These are phyloP conservation scores for Bipolaris victoriae DNA, from an alignment of 2,329 filamentous ascomycete species.

Conservation along the genomic window DNA sequence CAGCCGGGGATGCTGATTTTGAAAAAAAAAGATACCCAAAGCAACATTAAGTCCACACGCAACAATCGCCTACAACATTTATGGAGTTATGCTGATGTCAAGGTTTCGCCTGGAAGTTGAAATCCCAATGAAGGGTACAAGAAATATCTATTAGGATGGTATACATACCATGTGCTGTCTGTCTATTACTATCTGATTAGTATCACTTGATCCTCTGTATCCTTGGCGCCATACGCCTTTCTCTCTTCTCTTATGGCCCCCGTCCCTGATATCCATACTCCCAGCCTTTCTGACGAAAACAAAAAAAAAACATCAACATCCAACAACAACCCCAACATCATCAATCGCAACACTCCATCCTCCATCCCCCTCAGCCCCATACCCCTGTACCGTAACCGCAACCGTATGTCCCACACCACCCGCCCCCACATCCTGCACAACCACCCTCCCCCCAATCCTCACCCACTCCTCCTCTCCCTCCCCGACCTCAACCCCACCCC, in stretches of 20 bases:
- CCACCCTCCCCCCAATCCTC: conserved; percentile 15
- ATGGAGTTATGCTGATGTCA: neutral
- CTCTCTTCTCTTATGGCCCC: neutral
- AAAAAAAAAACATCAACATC: conserved; percentile 10
- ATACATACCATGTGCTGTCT: neutral
- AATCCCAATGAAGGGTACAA: neutral
- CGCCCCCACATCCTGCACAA: conserved; percentile 7
- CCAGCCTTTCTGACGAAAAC: no score
- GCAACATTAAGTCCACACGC: neutral
- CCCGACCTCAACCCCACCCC: neutral
- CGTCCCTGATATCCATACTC: neutral
- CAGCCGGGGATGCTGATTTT: neutral
- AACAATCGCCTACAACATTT: neutral
- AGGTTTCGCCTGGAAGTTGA: neutral
- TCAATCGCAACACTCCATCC: conserved; percentile 24
- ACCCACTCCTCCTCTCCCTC: conserved; percentile 15
- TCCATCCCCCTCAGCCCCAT: conserved; percentile 14
- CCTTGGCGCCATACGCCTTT: neutral
- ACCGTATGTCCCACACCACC: conserved; percentile 17
- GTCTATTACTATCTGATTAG: neutral
- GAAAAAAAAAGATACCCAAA: neutral
- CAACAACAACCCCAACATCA: conserved; percentile 20
- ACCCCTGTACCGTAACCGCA: conserved; percentile 20
- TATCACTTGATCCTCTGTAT: neutral
- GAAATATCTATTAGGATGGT: neutral